Base-by-base conservation (phyloP, 2,329 filamentous ascomycete species). In the Graphilbum fragrans region DNA sequence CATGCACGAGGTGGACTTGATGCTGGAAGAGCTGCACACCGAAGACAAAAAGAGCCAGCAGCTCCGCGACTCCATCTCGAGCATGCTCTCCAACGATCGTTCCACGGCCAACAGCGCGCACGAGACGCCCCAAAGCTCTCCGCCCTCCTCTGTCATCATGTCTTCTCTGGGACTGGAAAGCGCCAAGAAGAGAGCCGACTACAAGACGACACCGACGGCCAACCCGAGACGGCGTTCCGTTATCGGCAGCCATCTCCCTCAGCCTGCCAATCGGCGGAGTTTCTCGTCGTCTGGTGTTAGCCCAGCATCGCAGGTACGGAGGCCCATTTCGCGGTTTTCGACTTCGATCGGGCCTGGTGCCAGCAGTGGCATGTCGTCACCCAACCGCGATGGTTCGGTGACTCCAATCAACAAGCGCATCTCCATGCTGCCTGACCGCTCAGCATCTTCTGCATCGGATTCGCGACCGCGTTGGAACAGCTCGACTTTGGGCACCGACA, bases 1-100 rank as follows among this genome's bases (percentile, higher is more conserved):
- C 47, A 90, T 92, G 65, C 72, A 67, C 44, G 82, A 88, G 5
- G 79, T 92, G 64, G 86, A 94, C 57, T 55, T 69, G 7, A 64
- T 75, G 16, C 58, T 96, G 25, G 85, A 92, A 43, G 86, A 93
- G 41, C 66, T 88, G 2, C 71, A 80, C 38, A 60, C 63, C 8
- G 73, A 77, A 44, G 66, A 65, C 39, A 32, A 31, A 12, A 73
- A 71, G 48, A 78, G 75, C 40, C 83, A 87, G 54, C 83, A 90
- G 51, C 69, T 95, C 38, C 77, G 90, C 37, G 90, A 96, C 58
- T 95, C 90, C 0, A 82, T 96, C 43, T 95, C 88, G 0, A 95
- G 85, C 51, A 86, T 95, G 59, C 68, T 94, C 4, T 93, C 86
- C 2, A 84, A 84, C 50, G 86, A 93, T 54, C 73, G 77, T 40